These are phyloP conservation scores for Lentinula raphanica DNA, from an alignment of 768 basidiomycete genomes.

Conservation along the genomic window DNA sequence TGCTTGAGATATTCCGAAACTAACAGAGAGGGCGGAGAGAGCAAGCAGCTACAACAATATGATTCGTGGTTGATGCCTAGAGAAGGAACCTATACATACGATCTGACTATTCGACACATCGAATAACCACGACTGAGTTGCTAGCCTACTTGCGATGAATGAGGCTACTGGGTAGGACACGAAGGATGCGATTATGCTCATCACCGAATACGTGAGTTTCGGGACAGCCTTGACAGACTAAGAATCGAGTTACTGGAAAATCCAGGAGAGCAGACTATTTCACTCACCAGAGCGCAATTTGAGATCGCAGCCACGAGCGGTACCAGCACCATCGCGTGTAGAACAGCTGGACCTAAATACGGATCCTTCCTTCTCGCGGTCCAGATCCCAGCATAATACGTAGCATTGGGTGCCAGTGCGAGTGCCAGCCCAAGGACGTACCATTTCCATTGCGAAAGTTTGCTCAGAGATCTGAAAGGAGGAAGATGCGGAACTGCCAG, in stretches of 20 bases:
- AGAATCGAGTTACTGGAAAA: background rate
- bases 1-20: background rate
- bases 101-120: constrained; percentile 35
- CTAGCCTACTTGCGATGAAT: constrained; percentile 14
- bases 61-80: background rate
- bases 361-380: constrained; percentile 51
- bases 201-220: constrained; percentile 8
- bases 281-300: constrained; percentile 3
- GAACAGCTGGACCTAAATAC: constrained; percentile 50
- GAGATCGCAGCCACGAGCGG: constrained; percentile 49
- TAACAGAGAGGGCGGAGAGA: constrained; percentile 11
- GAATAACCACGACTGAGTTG: constrained; percentile 19
- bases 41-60: constrained; percentile 14
- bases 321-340: constrained; percentile 51
- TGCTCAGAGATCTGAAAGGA: constrained; percentile 7
- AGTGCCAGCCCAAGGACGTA: constrained; percentile 36
- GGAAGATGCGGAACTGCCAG: constrained; percentile 24
- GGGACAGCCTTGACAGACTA: constrained; percentile 36
- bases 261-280: background rate
- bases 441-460: constrained; percentile 16
- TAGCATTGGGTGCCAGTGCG: constrained; percentile 51
- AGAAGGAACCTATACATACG: constrained; percentile 20
- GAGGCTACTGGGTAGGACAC: background rate
- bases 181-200: background rate
- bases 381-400: constrained; percentile 60